Conservation (phyloP, 257 asterid species). For the Ilex asprella region DNA sequence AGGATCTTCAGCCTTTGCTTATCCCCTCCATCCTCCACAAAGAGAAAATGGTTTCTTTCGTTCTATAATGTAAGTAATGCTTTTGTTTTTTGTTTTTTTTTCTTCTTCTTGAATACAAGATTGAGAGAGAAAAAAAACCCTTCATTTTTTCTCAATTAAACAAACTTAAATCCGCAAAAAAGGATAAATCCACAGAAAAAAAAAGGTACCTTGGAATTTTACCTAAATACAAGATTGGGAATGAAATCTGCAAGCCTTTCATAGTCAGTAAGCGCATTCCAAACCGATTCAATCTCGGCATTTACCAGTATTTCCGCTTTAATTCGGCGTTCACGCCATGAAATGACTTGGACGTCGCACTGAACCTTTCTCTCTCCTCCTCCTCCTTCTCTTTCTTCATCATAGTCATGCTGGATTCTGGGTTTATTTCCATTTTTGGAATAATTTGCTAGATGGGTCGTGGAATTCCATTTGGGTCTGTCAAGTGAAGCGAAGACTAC, state of each 20-base stretch:
- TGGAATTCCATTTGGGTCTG: neutral
- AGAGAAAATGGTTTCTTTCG: no score
- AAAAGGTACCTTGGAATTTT: neutral
- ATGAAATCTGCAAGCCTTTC: constrained; percentile 95
- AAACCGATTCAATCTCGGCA: constrained; percentile 65
- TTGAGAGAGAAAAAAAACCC: no score
- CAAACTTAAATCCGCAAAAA: neutral
- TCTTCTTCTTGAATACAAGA: no score
- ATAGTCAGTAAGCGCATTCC: constrained; percentile 87
- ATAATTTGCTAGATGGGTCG: neutral
- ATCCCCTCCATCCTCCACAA: no score
- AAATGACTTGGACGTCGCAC: constrained; percentile 77
- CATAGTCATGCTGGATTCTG: neutral
- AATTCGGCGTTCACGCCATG: constrained; percentile 88
- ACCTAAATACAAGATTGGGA: constrained; percentile 93
- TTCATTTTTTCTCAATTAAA: neutral
- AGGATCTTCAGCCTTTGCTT: no score
- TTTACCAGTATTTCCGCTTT: constrained; percentile 63
- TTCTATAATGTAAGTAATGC: no score
- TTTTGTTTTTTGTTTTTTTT: no score
- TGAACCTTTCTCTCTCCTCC: constrained; percentile 45
- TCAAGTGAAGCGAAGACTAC: neutral
- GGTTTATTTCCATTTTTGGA: neutral
- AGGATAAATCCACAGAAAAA: neutral
- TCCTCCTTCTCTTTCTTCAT: constrained; percentile 21